Evolutionary conservation across 495 filamentous ascomycete genomes (phyloP).

Genomic region (Amphirosellinia nigrospora): DNA sequence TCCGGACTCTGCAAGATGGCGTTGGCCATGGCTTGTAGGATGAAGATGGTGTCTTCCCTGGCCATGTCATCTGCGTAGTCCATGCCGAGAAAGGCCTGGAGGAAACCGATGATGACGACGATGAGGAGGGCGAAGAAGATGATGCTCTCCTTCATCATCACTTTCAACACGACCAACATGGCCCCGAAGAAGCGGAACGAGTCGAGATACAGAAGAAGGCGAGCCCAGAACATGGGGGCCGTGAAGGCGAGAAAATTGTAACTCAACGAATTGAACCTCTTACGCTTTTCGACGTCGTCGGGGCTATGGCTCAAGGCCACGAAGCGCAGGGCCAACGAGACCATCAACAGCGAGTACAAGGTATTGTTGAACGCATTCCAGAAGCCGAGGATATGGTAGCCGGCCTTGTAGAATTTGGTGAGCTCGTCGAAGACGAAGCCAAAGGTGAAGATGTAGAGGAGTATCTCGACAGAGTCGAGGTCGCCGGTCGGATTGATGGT

Average conservation of each 20-base stretch:
- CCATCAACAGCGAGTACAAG: slow-evolving; percentile 76
- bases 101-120: slow-evolving; percentile 86
- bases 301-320: slow-evolving; percentile 70
- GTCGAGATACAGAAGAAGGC: slow-evolving; percentile 91
- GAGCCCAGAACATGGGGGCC: slow-evolving; percentile 96
- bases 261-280: slow-evolving; percentile 74
- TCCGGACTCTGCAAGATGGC: slow-evolving; percentile 89
- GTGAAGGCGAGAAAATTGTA: slow-evolving; percentile 93
- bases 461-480: slow-evolving; percentile 80
- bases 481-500: slow-evolving; percentile 79
- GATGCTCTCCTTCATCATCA: slow-evolving; percentile 98
- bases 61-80: slow-evolving; percentile 77
- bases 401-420: slow-evolving; percentile 90
- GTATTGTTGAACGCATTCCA: slow-evolving; percentile 94
- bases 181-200: slow-evolving; percentile 94
- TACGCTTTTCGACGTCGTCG: slow-evolving; percentile 57
- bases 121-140: slow-evolving; percentile 96
- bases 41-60: slow-evolving; percentile 66
- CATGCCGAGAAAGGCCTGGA: slow-evolving; percentile 95
- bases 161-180: slow-evolving; percentile 95
- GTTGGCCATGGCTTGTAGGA: slow-evolving; percentile 89
- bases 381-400: slow-evolving; percentile 84
- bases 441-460: slow-evolving; percentile 89
- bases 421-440: slow-evolving; percentile 92
- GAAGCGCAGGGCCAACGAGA: slow-evolving; percentile 78